Evolutionary conservation across 768 basidiomycete genomes (phyloP), one percentile per base, ranked within the genome.

Genomic region (Lactarius evosmus): DNA sequence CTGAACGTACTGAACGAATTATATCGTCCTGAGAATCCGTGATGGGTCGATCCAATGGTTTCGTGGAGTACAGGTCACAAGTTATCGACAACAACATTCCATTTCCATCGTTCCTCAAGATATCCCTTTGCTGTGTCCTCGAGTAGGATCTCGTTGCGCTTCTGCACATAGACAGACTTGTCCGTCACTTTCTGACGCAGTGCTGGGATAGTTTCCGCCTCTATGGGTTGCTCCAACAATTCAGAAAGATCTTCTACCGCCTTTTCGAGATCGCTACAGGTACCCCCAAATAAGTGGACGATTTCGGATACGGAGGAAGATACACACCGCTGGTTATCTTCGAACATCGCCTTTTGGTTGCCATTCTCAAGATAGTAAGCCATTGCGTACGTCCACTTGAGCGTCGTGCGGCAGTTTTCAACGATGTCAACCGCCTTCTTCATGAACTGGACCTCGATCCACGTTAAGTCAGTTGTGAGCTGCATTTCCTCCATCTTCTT

Each of bases 401-500:
- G 85, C 41, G 96, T 98, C 80, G 86, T 91, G 30, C 97, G 86
- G 77, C 97, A 92, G 74, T 88, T 88, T 70, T 89, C 84, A 41
- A 92, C 84, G 74, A 89, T 89, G 72, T 98, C 97, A 4, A 98
- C 95, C 0, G 97, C 97, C 75, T 95, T 95, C 81, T 94, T 95
- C 83, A 97, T 95, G 76, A 99, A 99, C 77, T 98, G 96, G 33
- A 88, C 95, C 76, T 99, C 95, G 69, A 99, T 99, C 97, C 97
- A 99, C 2, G 94, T 95, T 41, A 99, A 77, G 60, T 86, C 82
- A 2, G 93, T 94, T 12, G 87, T 88, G 67, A 94, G 83, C 79
- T 98, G 97, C 89, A 98, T 96, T 77, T 97, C 94, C 75, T 98
- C 95, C 97, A 99, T 99, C 86, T 98, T 98, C 85, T 96, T 95